Evolutionary conservation across 352 stramenopile species (phyloP).

Genomic region (Globisporangium middletonii): DNA sequence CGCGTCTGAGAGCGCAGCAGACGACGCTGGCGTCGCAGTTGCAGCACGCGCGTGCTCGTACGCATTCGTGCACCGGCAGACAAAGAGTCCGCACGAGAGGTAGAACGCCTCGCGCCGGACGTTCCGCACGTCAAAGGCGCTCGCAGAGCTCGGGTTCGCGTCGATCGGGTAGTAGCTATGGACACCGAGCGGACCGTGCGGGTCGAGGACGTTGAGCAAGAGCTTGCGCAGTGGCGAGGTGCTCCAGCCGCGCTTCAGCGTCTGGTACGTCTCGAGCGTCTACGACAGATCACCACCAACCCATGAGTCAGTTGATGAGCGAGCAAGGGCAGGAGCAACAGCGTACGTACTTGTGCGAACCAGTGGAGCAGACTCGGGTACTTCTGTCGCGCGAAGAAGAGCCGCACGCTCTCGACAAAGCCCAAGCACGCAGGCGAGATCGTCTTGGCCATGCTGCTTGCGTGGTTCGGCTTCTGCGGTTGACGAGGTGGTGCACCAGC

Average conservation of each 20-base stretch:
- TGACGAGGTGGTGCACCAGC: conserved; percentile 6
- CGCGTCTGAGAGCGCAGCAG: neutral
- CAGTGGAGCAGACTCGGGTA: conserved; percentile 78
- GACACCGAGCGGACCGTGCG: conserved; percentile 70
- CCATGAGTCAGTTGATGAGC: neutral
- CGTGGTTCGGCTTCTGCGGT: conserved; percentile 1
- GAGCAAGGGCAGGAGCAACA: neutral
- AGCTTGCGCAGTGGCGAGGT: conserved; percentile 60
- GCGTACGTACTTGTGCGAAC: conserved; percentile 62
- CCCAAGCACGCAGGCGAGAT: conserved; percentile 36
- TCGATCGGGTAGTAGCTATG: conserved; percentile 77
- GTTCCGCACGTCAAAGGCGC: conserved; percentile 29
- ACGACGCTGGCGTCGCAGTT: neutral
- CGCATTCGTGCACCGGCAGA: conserved; percentile 51
- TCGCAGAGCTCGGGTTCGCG: conserved; percentile 1
- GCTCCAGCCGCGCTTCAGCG: conserved; percentile 52
- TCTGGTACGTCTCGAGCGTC: conserved; percentile 79
- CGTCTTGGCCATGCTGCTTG: conserved; percentile 6
- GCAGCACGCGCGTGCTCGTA: conserved; percentile 48
- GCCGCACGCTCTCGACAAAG: conserved; percentile 67
- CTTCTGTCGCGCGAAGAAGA: conserved; percentile 80
- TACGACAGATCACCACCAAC: conserved; percentile 14
- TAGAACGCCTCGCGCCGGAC: conserved; percentile 79
- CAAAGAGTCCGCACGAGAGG: conserved; percentile 61
- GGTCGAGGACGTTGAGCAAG: conserved; percentile 72